Evolutionary conservation across 2,329 filamentous ascomycete species (phyloP).

Genomic region (Salinomyces thailandicus): DNA sequence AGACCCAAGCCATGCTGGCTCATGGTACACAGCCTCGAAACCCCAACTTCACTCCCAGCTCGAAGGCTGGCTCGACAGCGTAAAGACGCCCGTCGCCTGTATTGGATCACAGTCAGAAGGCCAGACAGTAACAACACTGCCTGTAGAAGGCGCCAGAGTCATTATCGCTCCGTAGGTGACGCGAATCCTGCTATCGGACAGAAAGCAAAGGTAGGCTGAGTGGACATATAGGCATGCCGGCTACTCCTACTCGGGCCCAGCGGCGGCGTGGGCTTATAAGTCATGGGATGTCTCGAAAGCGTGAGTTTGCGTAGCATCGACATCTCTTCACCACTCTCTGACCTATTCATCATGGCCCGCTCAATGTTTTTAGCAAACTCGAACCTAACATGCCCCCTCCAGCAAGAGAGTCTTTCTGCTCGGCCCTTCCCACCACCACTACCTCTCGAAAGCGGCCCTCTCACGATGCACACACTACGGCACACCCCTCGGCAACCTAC

Average conservation of each 20-base stretch:
- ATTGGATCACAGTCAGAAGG: slow-evolving; percentile 39
- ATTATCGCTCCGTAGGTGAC: slow-evolving; percentile 79
- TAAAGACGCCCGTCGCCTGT: slow-evolving; percentile 55
- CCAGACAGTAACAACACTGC: slow-evolving; percentile 40
- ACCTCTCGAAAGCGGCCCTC: slow-evolving; percentile 66
- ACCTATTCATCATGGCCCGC: not conserved
- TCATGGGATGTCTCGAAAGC: slow-evolving; percentile 68
- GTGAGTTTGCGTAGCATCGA: slow-evolving; percentile 34
- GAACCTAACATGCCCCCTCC: slow-evolving; percentile 3
- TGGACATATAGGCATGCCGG: slow-evolving; percentile 67
- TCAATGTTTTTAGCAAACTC: no score
- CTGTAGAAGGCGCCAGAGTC: slow-evolving; percentile 63
- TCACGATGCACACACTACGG: slow-evolving; percentile 60
- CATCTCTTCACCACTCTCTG: not conserved
- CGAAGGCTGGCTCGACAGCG: slow-evolving; percentile 60
- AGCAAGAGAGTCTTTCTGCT: slow-evolving; percentile 84
- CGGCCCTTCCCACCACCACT: slow-evolving; percentile 83
- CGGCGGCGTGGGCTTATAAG: slow-evolving; percentile 92
- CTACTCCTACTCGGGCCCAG: slow-evolving; percentile 81
- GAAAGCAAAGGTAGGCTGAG: slow-evolving; percentile 3
- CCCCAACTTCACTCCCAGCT: slow-evolving; percentile 57
- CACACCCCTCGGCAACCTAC: slow-evolving; percentile 63
- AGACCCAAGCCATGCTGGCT: slow-evolving; percentile 66
- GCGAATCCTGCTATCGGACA: not conserved
- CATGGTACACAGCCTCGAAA: slow-evolving; percentile 67